Conservation (phyloP, 2,329 filamentous ascomycete genomes). For the Gliomastix tumulicola region DNA sequence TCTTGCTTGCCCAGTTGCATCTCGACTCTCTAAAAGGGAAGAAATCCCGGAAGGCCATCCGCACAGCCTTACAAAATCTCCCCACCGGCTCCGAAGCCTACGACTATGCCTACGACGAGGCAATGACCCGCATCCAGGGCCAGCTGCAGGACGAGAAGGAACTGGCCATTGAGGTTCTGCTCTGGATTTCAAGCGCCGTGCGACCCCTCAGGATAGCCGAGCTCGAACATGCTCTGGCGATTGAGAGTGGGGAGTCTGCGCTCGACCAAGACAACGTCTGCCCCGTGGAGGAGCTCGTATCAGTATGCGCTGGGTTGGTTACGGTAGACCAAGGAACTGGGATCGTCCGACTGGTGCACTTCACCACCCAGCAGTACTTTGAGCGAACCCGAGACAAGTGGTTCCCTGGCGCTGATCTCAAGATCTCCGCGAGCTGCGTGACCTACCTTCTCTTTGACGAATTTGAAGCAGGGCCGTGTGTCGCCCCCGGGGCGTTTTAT, state of each 20-base stretch:
- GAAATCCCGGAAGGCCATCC: conserved; percentile 21
- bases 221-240: conserved; percentile 33
- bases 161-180: conserved; percentile 28
- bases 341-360: conserved; percentile 33
- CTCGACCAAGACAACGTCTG: conserved; percentile 27
- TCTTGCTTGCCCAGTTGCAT: conserved; percentile 11
- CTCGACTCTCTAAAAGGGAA: conserved; percentile 10
- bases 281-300: conserved; percentile 21
- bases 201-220: conserved; percentile 23
- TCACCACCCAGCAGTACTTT: conserved; percentile 38
- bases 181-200: conserved; percentile 31
- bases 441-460: conserved; percentile 25
- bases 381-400: conserved; percentile 11
- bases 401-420: conserved; percentile 18
- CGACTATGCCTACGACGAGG: conserved; percentile 28
- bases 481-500: not conserved
- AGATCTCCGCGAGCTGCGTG: conserved; percentile 21
- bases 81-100: conserved; percentile 19
- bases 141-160: conserved; percentile 21
- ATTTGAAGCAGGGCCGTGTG: conserved; percentile 11
- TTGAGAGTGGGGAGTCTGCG: conserved; percentile 14
- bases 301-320: conserved; percentile 32
- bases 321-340: conserved; percentile 27
- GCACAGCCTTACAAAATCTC: conserved; percentile 19
- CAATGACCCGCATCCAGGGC: conserved; percentile 32